Conservation (phyloP, 192 early-diverging fungal genomes). For the Jimgerdemannia flammicorona region DNA sequence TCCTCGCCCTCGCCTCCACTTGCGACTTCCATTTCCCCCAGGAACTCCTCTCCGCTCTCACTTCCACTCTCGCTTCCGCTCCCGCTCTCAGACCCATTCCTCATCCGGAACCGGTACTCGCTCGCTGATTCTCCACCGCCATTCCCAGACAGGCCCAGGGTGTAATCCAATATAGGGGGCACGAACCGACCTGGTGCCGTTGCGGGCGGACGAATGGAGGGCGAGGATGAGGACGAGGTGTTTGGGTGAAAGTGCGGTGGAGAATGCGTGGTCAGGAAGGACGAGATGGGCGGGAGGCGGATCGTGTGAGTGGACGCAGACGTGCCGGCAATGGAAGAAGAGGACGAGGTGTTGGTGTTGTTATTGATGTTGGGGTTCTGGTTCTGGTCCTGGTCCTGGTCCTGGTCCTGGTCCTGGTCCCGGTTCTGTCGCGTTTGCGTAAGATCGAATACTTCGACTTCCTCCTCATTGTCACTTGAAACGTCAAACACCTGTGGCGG, state of each 20-base stretch:
- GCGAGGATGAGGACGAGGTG: neutral
- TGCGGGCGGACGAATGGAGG: neutral
- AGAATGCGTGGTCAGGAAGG: neutral
- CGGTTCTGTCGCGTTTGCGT: neutral
- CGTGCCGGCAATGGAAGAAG: too few relatives aligned
- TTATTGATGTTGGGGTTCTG: too few relatives aligned
- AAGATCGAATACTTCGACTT: neutral
- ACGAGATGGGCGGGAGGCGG: too few relatives aligned
- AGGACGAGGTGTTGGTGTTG: too few relatives aligned
- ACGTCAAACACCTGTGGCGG: neutral
- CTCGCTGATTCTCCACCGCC: too few relatives aligned
- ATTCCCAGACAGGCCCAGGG: too few relatives aligned
- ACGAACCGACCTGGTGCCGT: neutral
- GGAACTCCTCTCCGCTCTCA: neutral
- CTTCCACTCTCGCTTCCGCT: too few relatives aligned
- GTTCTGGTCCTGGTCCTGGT: too few relatives aligned
- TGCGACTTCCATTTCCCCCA: neutral
- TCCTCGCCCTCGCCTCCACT: neutral
- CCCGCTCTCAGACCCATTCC: neutral
- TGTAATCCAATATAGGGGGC: neutral
- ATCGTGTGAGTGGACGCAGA: too few relatives aligned
- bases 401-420: too few relatives aligned
- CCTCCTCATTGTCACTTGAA: neutral
- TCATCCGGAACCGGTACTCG: neutral
- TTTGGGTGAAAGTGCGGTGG: neutral